Conservation (phyloP, 257 asterid genomes). For the Solanum bulbocastanum region DNA sequence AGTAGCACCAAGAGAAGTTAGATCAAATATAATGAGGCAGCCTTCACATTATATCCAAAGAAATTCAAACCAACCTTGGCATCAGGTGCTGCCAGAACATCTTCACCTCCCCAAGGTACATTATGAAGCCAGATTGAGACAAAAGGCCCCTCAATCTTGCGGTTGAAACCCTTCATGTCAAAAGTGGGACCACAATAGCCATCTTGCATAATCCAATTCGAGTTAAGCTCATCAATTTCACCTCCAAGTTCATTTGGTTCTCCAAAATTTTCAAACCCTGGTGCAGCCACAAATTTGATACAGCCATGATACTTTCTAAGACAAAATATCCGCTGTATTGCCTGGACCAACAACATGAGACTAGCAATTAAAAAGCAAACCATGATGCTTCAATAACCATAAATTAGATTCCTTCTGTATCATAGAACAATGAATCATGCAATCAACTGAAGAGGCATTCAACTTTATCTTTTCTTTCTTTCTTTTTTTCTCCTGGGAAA, state of each 20-base stretch:
- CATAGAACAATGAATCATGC: neutral
- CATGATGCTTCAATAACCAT: neutral
- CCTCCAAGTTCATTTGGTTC: conserved; percentile 44
- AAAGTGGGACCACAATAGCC: conserved; percentile 64
- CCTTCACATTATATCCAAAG: neutral
- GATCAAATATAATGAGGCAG: neutral
- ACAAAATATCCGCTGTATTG: conserved; percentile 44
- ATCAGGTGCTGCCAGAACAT: conserved; percentile 88
- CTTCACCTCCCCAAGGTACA: conserved; percentile 95
- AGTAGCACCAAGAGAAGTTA: neutral
- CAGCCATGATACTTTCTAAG: conserved; percentile 57
- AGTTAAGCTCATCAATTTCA: conserved; percentile 19
- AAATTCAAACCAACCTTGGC: conserved; percentile 53
- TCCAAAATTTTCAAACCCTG: conserved; percentile 24
- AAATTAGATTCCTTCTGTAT: neutral
- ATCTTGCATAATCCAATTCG: conserved; percentile 14
- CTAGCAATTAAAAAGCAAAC: neutral
- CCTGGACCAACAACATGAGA: conserved; percentile 32
- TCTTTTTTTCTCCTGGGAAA: neutral
- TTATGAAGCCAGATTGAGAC: conserved; percentile 95
- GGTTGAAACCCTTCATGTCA: conserved; percentile 43
- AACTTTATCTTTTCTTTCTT: neutral
- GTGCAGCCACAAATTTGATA: conserved; percentile 54
- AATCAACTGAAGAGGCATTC: neutral
- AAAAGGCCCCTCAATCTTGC: conserved; percentile 82